Evolutionary conservation across 768 basidiomycete species (phyloP), one percentile per base, ranked within the genome.

Genomic region (Termitomyces sp.): DNA sequence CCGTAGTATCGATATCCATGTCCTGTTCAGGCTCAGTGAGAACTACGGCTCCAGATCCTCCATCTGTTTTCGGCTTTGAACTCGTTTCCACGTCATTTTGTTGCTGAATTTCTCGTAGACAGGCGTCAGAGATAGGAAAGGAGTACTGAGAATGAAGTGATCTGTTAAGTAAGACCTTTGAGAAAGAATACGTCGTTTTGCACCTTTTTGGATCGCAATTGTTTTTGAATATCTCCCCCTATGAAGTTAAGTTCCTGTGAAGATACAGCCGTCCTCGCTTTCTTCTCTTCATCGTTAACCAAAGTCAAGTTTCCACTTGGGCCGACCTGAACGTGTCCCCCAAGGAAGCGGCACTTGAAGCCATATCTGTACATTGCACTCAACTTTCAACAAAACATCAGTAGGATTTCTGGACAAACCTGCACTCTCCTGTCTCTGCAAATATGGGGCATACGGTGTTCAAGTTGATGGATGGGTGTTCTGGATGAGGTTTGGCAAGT

Each of bases 331-430:
- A 88, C 73, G 69, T 99, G 96, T 3, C 82, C 86, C 12, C 89
- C 87, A 5, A 97, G 80, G 71, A 90, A 97, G 2, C 97, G 85
- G 68, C 97, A 99, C 69, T 94, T 92, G 70, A 90, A 86, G 11
- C 95, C 97, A 63, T 82, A 84, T 52, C 78, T 82, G 56, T 21
- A n/a, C 31, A 45, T 19, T n/a, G 5, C 14, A 43, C n/a, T 43
- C 41, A 11, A 25, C 5, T 29, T 25, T 14, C 0, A 32, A 16
- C 14, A 10, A 14, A 42, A 54, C 12, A 3, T 54, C 11, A 19
- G 16, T 38, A 17, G 31, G 14, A 14, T 12, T 17, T 17, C 21
- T 16, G 23, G 5, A 64, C 71, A 29, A 58, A 80, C 77, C 83
- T 82, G 73, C 94, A 97, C 61, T 85, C 82, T 1, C 93, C 94